Base-by-base conservation (phyloP, 306 rosid genomes). In the Arachis hypogaea region DNA sequence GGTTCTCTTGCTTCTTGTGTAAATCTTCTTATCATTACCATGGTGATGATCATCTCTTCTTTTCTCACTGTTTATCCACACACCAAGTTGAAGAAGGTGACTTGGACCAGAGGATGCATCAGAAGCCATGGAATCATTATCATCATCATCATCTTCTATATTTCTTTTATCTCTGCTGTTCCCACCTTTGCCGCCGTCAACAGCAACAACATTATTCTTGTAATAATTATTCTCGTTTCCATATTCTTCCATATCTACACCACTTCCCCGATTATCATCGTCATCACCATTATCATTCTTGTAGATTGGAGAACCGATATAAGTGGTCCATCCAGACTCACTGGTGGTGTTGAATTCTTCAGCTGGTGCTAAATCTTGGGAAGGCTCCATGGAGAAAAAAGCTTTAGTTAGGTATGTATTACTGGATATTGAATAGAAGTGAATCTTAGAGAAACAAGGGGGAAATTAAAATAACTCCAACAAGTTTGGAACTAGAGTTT, bases 281-380 rank as follows among this genome's bases (percentile, higher is more conserved):
- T 22, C 28, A 22, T 22, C 28, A 22, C 38, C 44, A 29, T 50
- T 63, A 46, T 72, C 81, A 75, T 30, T 52, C 30, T 77, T 69
- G 47, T 38, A 59, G 14, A 67, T 45, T 41, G 45, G 82, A 78
- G 93, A 86, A 69, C 86, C 87, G 71, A 90, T 81, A 59, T 90
- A 90, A 58, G 73, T 77, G 55, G 96, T 90, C 96, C 96, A 90
- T 29, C 96, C 96, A 73, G 93, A 90, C 64, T 88, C 96, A 66
- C 75, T 66, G 38, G 65, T 78, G 61, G 28, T 22, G 28, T 74
- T 74, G 56, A 73, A 71, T 81, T 84, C 81, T 52, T 57, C 83
- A 54, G 70, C 72, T 58, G 69, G 72, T 77, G 70, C 83, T 63
- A 51, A 55, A 80, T 65, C 81, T 22, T 64, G 61, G 74, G 87